These are phyloP conservation scores for Eimeria praecox DNA, from an alignment of 169 alveolate species.

Conservation along the genomic window DNA sequence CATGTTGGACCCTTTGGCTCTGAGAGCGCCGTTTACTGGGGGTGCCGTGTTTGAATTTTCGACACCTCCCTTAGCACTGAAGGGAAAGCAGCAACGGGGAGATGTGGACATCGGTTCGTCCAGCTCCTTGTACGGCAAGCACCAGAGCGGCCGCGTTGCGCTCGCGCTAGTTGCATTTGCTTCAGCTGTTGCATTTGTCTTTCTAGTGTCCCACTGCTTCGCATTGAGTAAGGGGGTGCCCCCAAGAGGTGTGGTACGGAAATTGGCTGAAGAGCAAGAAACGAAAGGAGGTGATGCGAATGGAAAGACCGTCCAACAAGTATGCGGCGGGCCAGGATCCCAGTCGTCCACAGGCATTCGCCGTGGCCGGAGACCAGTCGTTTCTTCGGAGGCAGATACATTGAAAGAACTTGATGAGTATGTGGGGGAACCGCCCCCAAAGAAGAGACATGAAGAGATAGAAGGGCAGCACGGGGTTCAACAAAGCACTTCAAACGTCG, in stretches of 20 bases:
- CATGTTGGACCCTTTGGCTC: neutral
- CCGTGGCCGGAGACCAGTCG: neutral
- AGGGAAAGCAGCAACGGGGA: neutral
- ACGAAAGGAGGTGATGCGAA: neutral
- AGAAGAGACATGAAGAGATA: neutral
- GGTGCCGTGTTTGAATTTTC: no score
- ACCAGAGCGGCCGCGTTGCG: neutral
- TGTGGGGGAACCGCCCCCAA: neutral
- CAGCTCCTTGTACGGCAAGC: neutral
- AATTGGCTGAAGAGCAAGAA: neutral
- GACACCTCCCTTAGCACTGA: neutral
- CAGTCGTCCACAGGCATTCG: neutral
- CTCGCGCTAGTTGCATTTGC: neutral
- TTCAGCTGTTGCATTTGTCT: neutral
- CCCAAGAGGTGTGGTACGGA: neutral
- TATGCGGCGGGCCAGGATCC: neutral
- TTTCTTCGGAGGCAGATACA: neutral
- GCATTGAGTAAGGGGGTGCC: neutral
- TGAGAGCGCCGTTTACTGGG: neutral
- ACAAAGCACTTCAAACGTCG: neutral
- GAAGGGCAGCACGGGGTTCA: neutral
- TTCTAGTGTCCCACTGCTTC: slow-evolving; percentile 16
- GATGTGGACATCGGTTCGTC: neutral
- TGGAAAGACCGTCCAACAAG: neutral
- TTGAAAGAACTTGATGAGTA: no score